Evolutionary conservation across 352 stramenopile species (phyloP), one percentile per base, ranked within the genome.

Genomic region (Blastocystis sp.): DNA sequence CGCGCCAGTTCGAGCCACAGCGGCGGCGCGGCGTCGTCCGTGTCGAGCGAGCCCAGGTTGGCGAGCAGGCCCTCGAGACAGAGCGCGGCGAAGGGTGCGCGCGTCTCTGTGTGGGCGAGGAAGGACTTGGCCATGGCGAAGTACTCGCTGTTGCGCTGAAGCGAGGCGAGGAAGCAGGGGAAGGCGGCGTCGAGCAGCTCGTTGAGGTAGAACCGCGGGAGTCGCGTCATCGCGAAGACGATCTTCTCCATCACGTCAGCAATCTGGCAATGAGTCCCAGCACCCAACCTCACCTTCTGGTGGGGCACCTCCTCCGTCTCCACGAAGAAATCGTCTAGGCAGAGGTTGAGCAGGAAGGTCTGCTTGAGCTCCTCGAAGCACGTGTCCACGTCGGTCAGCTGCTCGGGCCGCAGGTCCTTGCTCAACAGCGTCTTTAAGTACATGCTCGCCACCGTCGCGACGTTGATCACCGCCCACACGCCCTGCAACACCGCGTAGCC

Each of bases 161-260:
- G 34, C 2, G 21, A 17, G 6, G 7, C 38, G n/a, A 76, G 1
- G 38, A 76, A 17, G 40, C 28, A 24, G 38, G 66, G 66, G 21
- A 76, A 76, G 24, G 54, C 14, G 34, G 48, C 48, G 66, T 24
- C 28, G 34, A 76, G 48, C 9, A 76, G 42, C 48, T 76, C 66
- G 6, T 76, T 76, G 2, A 76, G 21, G 24, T 59, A 45, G 19
- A 60, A 48, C 28, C 66, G 66, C n/a, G 52, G 66, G 48, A 57
- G 48, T 14, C 6, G 14, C 48, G 48, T 14, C 48, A 57, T 57
- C 14, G 48, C 6, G 14, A 17, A 7, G 48, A 14, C 48, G 48
- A 57, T 57, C 6, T 17, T 57, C 48, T 57, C 14, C 48, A 57
- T 57, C 48, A 14, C 14, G 48, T 57, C 38, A 17, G 38, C 66